phyloP scores from a whole-genome alignment of 768 basidiomycete genomes.

The Boletus huronensis region DNA sequence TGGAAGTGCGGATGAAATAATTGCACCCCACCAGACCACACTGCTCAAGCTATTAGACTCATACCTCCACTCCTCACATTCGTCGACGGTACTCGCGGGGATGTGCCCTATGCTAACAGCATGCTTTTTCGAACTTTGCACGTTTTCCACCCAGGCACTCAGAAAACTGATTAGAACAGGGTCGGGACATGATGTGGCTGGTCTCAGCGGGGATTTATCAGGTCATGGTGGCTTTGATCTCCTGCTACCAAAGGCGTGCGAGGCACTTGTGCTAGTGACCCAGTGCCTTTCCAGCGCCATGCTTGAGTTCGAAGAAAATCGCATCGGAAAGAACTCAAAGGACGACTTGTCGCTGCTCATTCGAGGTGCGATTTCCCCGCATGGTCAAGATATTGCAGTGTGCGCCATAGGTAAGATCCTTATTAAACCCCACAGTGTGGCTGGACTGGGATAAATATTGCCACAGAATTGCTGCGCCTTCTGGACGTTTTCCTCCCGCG shows the following conservation, averaged over 20 bases:
- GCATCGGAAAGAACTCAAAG: slow-evolving; percentile 7
- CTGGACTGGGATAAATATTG: slow-evolving; percentile 1
- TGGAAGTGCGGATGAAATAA: slow-evolving; percentile 60
- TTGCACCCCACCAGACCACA: slow-evolving; percentile 84
- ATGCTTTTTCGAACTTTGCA: slow-evolving; percentile 57
- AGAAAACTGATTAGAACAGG: slow-evolving; percentile 40
- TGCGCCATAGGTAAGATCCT: slow-evolving; percentile 51
- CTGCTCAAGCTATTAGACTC: slow-evolving; percentile 86
- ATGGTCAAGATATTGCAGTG: slow-evolving; percentile 46
- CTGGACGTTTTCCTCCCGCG: slow-evolving; percentile 82
- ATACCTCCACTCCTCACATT: slow-evolving; percentile 59
- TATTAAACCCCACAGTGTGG: not conserved
- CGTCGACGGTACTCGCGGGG: slow-evolving; percentile 36
- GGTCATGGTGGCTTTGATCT: slow-evolving; percentile 53
- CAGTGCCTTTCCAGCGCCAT: slow-evolving; percentile 71
- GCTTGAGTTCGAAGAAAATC: slow-evolving; percentile 41
- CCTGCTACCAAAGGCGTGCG: slow-evolving; percentile 73
- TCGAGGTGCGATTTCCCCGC: slow-evolving; percentile 41
- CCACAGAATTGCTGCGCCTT: slow-evolving; percentile 75
- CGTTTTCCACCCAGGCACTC: slow-evolving; percentile 55
- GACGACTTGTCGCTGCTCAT: slow-evolving; percentile 37
- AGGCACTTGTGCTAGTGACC: slow-evolving; percentile 72
- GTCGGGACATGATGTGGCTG: slow-evolving; percentile 8
- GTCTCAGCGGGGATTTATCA: slow-evolving; percentile 1
- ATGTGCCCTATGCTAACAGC: slow-evolving; percentile 59